Conservation (phyloP, 306 rosid species). For the Lagenaria siceraria region DNA sequence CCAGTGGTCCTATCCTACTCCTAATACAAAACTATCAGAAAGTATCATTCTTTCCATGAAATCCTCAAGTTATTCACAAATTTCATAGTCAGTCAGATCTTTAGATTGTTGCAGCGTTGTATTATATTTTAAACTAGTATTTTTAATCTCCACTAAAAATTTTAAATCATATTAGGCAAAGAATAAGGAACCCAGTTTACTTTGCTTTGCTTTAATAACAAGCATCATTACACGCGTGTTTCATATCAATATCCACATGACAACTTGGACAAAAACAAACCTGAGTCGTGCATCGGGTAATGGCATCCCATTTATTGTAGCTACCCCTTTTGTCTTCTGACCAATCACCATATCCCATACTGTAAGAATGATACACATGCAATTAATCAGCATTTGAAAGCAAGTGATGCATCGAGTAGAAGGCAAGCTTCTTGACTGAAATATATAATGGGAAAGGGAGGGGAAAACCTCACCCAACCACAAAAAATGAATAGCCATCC, state of each 20-base stretch:
- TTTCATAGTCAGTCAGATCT: neutral
- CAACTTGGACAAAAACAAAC: conserved; percentile 20
- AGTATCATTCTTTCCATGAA: neutral
- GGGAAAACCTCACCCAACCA: conserved; percentile 57
- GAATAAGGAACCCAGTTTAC: neutral
- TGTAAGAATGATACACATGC: conserved; percentile 7
- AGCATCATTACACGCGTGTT: conserved; percentile 6
- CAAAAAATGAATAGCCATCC: conserved; percentile 71
- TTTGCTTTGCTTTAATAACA: neutral
- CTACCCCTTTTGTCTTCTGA: conserved; percentile 42
- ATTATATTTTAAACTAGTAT: neutral
- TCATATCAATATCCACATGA: neutral
- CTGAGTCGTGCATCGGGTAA: conserved; percentile 68
- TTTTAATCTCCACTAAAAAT: neutral
- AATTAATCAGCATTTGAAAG: neutral
- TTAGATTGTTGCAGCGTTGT: neutral
- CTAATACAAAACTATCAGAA: neutral
- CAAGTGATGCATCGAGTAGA: neutral
- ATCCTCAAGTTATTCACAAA: neutral
- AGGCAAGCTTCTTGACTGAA: conserved; percentile 3
- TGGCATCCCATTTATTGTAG: conserved; percentile 82
- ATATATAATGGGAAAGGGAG: neutral
- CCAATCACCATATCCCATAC: conserved; percentile 77
- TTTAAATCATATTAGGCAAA: neutral
- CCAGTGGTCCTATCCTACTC: neutral